phyloP scores from a whole-genome alignment of 176 grass and related monocot genomes.

The Eragrostis nindensis region DNA sequence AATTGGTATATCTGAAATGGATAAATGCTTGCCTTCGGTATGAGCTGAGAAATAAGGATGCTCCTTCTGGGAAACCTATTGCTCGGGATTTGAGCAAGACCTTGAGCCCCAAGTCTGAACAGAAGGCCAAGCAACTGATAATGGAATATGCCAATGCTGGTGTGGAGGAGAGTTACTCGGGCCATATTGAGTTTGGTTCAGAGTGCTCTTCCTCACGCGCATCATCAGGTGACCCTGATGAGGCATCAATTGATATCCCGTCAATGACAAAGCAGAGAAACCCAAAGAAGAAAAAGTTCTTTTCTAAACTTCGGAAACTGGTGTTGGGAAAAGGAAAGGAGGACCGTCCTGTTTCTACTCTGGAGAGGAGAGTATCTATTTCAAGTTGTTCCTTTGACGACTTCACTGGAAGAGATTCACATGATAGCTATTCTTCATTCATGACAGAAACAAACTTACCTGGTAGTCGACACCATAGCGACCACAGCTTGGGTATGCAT shows the following conservation, averaged over 20 bases:
- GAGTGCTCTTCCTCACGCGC: constrained; percentile 70
- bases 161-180: constrained; percentile 49
- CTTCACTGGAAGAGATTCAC: constrained; percentile 53
- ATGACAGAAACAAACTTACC: constrained; percentile 42
- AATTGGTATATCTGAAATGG: constrained; percentile 98
- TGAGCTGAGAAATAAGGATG: constrained; percentile 75
- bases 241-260: constrained; percentile 40
- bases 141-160: constrained; percentile 73
- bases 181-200: constrained; percentile 66
- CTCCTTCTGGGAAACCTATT: constrained; percentile 55
- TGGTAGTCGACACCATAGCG: constrained; percentile 19
- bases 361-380: constrained; percentile 61
- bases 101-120: constrained; percentile 76
- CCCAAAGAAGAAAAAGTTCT: constrained; percentile 63
- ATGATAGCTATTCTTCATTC: constrained; percentile 68
- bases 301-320: constrained; percentile 78
- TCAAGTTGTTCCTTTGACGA: constrained; percentile 67
- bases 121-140: constrained; percentile 94
- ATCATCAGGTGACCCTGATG: constrained; percentile 65
- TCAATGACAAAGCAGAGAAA: constrained; percentile 43
- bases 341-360: constrained; percentile 3
- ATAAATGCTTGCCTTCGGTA: constrained; percentile 96
- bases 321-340: constrained; percentile 73
- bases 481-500: constrained; percentile 15
- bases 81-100: constrained; percentile 84